Base-by-base conservation (phyloP, 768 basidiomycete genomes). In the Amanita pallidorosea region DNA sequence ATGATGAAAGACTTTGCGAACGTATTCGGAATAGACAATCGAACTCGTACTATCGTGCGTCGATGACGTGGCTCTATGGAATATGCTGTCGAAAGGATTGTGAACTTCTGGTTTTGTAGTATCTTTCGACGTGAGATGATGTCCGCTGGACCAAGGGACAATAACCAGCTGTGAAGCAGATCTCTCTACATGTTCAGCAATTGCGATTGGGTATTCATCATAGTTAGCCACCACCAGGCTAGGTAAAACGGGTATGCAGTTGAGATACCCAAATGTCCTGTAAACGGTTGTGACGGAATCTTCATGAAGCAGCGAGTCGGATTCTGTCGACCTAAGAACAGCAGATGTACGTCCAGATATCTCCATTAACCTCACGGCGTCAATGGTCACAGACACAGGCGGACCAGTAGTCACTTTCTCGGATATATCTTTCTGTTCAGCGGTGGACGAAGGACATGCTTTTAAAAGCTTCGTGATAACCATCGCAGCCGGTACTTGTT, bases 361-460 rank as follows among this genome's bases (percentile, higher is more conserved):
- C 62, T 97, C 93, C 57, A 98, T 80, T 7, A 98, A 75, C 17
- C 94, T 90, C 2, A 97, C 74, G 0, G 87, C 86, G 55, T 90
- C 79, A 31, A 95, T 71, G 8, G 70, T 65, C 46, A 81, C 66
- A 11, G 54, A 55, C 0, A 59, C 49, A 11, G 46, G 47, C 3
- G 33, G 18, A n/a, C 15, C 6, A 47, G 31, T 52, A 2, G 50
- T n/a, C 20, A 56, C 56, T n/a, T 56, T 55, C 7, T 67, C 60
- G 27, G 56, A 38, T 2, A 60, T 61, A 45, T 70, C 70, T 52
- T 69, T 65, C 25, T 70, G 60, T 3, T 50, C 42, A 8, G 54
- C 52, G 8, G 35, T 9, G 20, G 55, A 25, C 3, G 56, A 55
- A 45, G 34, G 44, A n/a, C 54, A 47, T 23, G 67, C 57, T 52